Base-by-base conservation (phyloP, 2,329 filamentous ascomycete species). In the Diatrype stigma region DNA sequence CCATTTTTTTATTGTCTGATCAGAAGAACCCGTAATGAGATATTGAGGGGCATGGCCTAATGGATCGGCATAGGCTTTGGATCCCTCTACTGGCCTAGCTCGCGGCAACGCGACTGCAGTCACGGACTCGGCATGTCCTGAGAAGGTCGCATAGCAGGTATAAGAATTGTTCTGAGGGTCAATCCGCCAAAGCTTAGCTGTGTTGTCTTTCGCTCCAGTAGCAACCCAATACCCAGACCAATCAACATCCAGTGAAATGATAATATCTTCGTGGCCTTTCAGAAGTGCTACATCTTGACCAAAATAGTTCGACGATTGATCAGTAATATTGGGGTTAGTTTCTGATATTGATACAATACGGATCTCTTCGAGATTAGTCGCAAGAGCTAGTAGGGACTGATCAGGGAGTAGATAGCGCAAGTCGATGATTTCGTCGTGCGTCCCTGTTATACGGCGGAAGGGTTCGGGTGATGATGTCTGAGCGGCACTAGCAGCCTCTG, bases 141-240 rank as follows among this genome's bases (percentile, higher is more conserved):
- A 90, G 57, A 97, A 91, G 2, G 84, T 84, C 11, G 88, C 85
- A 69, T 88, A 86, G 67, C 89, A 95, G n/a, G 76, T 81, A 64
- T 86, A 96, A 0, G 87, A 88, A 51, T 84, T 79, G 53, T 84
- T 87, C 19, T 78, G 78, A 0, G 86, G 82, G 65, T 97, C 93
- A 23, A 99, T 75, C 48, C 87, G 81, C 94, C 94, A 99, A 34
- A 99, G 73, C 57, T 89, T 85, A 17, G 93, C 94, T 2, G 89
- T 94, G 64, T 97, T 99, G 68, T 99, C 94, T 71, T 99, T 99
- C 21, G 94, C 90, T 48, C 93, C 94, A 1, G 94, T 97, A 12
- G 88, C 93, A 37, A 99, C 81, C 94, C 94, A 99, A 67, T 94
- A 86, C 0, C 95, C 95, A 10, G 94, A 97, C 90, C 91, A 96